These are phyloP conservation scores for Dipodascus geniculatus DNA, from an alignment of 805 yeast genomes.

Conservation along the genomic window DNA sequence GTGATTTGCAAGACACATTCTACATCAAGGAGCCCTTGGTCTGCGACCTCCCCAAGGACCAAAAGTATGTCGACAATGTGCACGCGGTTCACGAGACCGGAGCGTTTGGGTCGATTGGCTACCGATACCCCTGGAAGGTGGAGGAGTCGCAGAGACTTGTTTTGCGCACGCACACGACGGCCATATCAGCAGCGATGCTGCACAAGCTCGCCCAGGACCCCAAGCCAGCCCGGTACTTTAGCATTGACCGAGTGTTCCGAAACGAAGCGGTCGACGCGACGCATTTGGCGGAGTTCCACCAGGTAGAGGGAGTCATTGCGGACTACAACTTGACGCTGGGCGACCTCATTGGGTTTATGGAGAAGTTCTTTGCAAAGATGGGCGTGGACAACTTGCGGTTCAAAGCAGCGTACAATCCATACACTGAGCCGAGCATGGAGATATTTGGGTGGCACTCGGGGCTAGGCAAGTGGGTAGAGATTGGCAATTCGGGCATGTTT, in stretches of 20 bases:
- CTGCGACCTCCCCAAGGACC: conserved; percentile 77
- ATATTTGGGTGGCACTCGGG: conserved; percentile 95
- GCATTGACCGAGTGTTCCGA: conserved; percentile 97
- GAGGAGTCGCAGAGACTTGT: conserved; percentile 87
- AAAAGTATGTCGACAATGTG: conserved; percentile 63
- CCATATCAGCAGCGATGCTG: conserved; percentile 81
- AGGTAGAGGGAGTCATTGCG: conserved; percentile 97
- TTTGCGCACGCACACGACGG: conserved; percentile 94
- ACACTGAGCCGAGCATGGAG: conserved; percentile 98
- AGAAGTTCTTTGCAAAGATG: conserved; percentile 91
- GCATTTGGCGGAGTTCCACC: conserved; percentile 98
- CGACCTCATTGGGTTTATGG: conserved; percentile 96
- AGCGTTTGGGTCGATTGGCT: conserved; percentile 89
- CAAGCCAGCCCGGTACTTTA: conserved; percentile 70
- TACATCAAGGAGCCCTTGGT: conserved; percentile 84
- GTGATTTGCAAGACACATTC: conserved; percentile 97
- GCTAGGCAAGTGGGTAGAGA: conserved; percentile 94
- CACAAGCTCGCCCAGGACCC: conserved; percentile 57
- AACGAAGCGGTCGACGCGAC: conserved; percentile 99
- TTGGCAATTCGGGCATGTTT: conserved; percentile 99
- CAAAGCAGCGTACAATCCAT: conserved; percentile 98
- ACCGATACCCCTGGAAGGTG: conserved; percentile 94
- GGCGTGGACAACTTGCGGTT: conserved; percentile 92
- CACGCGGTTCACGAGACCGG: conserved; percentile 82
- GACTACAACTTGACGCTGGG: conserved; percentile 93